Evolutionary conservation across 2,329 filamentous ascomycete genomes (phyloP).

Genomic region (Colletotrichum liaoningense): DNA sequence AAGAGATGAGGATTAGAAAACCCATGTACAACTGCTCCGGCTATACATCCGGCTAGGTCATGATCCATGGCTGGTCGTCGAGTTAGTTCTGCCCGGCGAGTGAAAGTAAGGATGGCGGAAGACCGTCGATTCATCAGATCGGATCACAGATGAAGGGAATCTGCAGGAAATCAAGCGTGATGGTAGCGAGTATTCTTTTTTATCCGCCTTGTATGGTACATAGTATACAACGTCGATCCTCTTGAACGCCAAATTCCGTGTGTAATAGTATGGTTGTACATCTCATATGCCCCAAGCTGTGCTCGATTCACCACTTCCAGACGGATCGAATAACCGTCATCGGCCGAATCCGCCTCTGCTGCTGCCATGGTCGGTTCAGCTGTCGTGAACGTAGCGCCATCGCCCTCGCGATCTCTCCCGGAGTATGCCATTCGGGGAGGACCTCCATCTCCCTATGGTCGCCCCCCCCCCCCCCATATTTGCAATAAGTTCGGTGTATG

Average conservation of each 20-base stretch:
- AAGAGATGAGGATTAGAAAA: too few species aligned
- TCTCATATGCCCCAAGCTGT: not conserved
- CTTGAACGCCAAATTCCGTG: conserved; percentile 27
- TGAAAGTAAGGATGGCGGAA: not conserved
- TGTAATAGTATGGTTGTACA: conserved; percentile 7
- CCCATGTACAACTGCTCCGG: too few species aligned
- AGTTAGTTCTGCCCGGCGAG: too few species aligned
- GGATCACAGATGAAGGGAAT: not conserved
- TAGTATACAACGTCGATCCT: conserved; percentile 28
- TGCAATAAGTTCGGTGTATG: too few species aligned
- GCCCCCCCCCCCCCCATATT: not conserved
- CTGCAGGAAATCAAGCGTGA: not conserved
- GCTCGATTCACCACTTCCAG: not conserved
- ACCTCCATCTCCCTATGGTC: not conserved
- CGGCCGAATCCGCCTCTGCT: not conserved
- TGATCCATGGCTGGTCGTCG: too few species aligned
- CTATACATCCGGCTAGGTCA: too few species aligned
- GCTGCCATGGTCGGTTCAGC: not conserved
- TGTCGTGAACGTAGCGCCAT: not conserved
- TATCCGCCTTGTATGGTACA: conserved; percentile 25
- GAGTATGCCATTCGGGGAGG: not conserved
- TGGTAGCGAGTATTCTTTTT: not conserved
- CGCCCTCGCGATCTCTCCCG: not conserved
- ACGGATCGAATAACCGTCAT: not conserved
- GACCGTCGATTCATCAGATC: not conserved